Conservation (phyloP, 2,329 filamentous ascomycete species). For the Cryphonectria parasitica region DNA sequence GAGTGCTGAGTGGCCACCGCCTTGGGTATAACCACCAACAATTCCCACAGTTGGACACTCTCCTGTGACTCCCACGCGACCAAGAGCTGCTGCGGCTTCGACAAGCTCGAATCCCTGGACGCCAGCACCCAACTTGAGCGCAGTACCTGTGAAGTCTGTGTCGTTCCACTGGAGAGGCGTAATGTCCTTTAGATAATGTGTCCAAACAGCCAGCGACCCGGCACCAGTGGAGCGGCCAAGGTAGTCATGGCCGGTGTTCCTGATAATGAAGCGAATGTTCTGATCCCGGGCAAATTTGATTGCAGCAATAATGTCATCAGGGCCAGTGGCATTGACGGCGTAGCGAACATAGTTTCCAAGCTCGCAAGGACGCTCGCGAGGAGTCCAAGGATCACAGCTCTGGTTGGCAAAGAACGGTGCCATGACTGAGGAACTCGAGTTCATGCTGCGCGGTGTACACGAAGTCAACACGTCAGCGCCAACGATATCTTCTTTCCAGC, state of each 20-base stretch:
- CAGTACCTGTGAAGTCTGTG: conserved; percentile 47
- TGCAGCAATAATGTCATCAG: conserved; percentile 30
- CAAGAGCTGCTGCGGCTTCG: conserved; percentile 48
- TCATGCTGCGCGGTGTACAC: conserved; percentile 27
- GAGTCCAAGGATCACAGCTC: conserved; percentile 31
- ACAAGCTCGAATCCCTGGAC: conserved; percentile 58
- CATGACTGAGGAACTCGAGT: conserved; percentile 36
- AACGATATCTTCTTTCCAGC: background rate
- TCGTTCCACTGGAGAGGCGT: conserved; percentile 17
- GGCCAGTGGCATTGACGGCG: conserved; percentile 32
- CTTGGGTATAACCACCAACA: conserved; percentile 50
- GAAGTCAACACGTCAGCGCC: background rate
- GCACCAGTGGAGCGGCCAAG: conserved; percentile 26
- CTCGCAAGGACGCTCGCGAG: conserved; percentile 37
- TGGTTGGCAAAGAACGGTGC: conserved; percentile 38
- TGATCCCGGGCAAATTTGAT: conserved; percentile 41
- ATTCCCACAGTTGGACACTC: conserved; percentile 51
- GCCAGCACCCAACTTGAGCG: conserved; percentile 59
- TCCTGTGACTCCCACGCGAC: conserved; percentile 38
- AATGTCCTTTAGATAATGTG: conserved; percentile 41
- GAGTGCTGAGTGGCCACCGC: conserved; percentile 59
- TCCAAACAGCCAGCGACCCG: conserved; percentile 55
- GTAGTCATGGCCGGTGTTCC: conserved; percentile 51
- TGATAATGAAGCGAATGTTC: conserved; percentile 48
- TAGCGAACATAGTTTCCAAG: conserved; percentile 40